Evolutionary conservation across 2,329 filamentous ascomycete genomes (phyloP).

Genomic region (Elsinoe batatas): DNA sequence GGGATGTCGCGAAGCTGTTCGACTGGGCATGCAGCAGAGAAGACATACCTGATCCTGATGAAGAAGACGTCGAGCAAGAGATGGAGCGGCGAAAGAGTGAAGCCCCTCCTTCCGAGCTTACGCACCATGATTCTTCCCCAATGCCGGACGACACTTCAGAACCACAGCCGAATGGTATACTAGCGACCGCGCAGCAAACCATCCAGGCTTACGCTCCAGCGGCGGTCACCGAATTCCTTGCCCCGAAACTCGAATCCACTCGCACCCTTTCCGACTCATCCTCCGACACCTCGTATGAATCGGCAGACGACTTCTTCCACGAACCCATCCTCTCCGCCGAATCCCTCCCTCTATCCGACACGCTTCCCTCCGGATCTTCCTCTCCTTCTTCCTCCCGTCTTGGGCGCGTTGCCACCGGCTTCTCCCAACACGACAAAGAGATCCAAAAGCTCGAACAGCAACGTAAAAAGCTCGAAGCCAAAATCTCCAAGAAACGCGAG

Average conservation of each 20-base stretch:
- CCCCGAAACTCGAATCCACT: constrained; percentile 19
- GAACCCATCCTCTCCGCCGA: not conserved
- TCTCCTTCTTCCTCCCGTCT: constrained; percentile 16
- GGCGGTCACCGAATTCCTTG: constrained; percentile 22
- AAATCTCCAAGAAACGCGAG: constrained; percentile 47
- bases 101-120: constrained; percentile 10
- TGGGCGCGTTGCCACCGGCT: constrained; percentile 17
- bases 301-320: constrained; percentile 8
- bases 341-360: not conserved
- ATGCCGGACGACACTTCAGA: not conserved
- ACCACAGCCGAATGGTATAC: not conserved
- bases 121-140: not conserved
- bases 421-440: constrained; percentile 48
- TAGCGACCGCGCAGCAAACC: constrained; percentile 13
- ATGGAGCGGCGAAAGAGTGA: constrained; percentile 15
- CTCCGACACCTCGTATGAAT: constrained; percentile 15
- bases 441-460: constrained; percentile 54
- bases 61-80: constrained; percentile 24
- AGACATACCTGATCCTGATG: constrained; percentile 29
- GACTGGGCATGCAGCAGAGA: constrained; percentile 59
- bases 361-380: constrained; percentile 5
- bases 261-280: constrained; percentile 10
- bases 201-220: constrained; percentile 28
- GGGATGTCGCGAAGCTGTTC: constrained; percentile 70
- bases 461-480: constrained; percentile 53